A percentile compares a stretch with the other conserved stretches of the same genome.
Conservation (phyloP, 2,329 filamentous ascomycete species). For the Aureobasidium melanogenum region DNA sequence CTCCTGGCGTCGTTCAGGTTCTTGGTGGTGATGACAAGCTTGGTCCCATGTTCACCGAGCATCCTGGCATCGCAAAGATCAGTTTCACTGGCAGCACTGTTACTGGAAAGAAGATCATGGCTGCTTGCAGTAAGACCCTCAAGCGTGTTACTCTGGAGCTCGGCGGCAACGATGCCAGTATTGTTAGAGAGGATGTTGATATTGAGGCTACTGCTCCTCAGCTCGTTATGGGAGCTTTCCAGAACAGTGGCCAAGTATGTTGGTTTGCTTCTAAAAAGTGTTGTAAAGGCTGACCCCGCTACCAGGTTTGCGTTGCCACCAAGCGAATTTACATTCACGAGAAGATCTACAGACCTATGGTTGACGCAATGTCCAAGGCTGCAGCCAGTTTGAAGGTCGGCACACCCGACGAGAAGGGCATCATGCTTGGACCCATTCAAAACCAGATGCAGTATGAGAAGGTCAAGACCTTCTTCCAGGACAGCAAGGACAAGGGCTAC, state of each 20-base stretch:
- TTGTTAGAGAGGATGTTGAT: constrained; percentile 51
- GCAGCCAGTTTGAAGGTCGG: constrained; percentile 38
- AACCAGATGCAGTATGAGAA: constrained; percentile 50
- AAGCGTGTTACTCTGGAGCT: constrained; percentile 55
- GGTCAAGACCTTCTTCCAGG: constrained; percentile 34
- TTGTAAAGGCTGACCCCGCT: background rate
- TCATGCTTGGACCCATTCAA: constrained; percentile 49
- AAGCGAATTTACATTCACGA: constrained; percentile 52
- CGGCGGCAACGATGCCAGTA: constrained; percentile 54
- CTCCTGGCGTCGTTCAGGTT: constrained; percentile 53
- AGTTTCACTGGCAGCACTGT: constrained; percentile 54
- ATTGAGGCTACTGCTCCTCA: constrained; percentile 41
- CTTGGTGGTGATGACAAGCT: constrained; percentile 53
- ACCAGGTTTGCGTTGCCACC: constrained; percentile 39
- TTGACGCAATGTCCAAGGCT: constrained; percentile 38
- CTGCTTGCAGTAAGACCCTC: constrained; percentile 46
- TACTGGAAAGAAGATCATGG: constrained; percentile 54
- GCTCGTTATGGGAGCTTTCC: constrained; percentile 44
- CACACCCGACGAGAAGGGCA: constrained; percentile 28
- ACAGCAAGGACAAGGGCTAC: constrained; percentile 30
- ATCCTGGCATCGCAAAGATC: constrained; percentile 54
- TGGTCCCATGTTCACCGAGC: constrained; percentile 50
- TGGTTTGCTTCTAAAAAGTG: background rate
- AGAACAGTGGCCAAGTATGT: constrained; percentile 47
- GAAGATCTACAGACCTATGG: constrained; percentile 42